These are phyloP conservation scores for Typha latifolia DNA, from an alignment of 176 grass and related monocot genomes.

Conservation along the genomic window DNA sequence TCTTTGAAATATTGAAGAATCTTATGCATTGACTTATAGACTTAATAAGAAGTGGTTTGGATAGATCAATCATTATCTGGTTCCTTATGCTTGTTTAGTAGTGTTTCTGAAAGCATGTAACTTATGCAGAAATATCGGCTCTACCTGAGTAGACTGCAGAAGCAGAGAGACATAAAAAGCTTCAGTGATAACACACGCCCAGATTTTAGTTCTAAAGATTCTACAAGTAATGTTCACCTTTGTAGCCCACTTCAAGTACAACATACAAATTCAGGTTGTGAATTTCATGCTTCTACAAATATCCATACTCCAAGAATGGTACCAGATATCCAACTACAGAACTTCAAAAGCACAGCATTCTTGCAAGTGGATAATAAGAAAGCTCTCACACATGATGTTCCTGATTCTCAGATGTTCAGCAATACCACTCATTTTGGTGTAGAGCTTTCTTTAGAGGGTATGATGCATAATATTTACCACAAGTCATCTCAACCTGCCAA, in stretches of 20 bases:
- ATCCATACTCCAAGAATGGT: background rate
- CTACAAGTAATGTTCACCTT: background rate
- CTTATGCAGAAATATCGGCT: conserved; percentile 23
- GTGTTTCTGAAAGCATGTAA: background rate
- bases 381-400: background rate
- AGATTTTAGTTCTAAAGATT: background rate
- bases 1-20: no score
- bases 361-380: conserved; percentile 2
- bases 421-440: conserved; percentile 2
- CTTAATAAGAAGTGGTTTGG: no score
- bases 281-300: background rate
- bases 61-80: no score
- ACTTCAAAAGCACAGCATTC: background rate
- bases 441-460: conserved; percentile 8
- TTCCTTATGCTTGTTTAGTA: no score
- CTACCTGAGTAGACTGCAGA: conserved; percentile 20
- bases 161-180: conserved; percentile 11
- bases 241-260: background rate
- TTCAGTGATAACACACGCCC: conserved; percentile 6
- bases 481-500: conserved; percentile 1
- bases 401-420: background rate
- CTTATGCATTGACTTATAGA: no score
- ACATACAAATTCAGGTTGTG: background rate
- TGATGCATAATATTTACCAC: conserved; percentile 2
- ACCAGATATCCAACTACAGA: background rate